Base-by-base conservation (phyloP, 352 stramenopile genomes). In the Phytophthora hibernalis region DNA sequence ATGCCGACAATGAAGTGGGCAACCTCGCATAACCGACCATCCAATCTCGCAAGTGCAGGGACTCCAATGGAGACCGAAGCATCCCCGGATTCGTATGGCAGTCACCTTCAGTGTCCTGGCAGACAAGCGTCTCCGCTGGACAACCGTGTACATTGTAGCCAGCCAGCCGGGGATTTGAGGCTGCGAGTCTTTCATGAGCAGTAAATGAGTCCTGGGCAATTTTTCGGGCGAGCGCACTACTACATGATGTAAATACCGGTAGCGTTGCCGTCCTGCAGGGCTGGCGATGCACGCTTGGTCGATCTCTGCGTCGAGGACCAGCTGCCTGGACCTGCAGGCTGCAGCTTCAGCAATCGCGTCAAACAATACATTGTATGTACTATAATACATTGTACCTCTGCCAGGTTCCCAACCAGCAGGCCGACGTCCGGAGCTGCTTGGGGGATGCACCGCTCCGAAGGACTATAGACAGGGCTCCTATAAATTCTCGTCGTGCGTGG, bases 141-240 rank as follows among this genome's bases (percentile, higher is more conserved):
- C 26, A 31, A 31, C 26, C 26, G 9, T 31, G 26, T 10, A 3
- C 26, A 31, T 31, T 33, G 33, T 56, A 55, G 55, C 55, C 55
- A 56, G 54, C 15, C 55, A 63, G 26, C 42, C 42, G 49, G 24
- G 2, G 61, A 68, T 68, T 68, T 68, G 60, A 62, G 48, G 22
- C n/a, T n/a, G n/a, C 26, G 9, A 15, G 26, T 54, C 38, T 55
- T 53, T 67, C 49, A 61, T 54, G 58, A 30, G 15, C 51, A 22
- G 16, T 33, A 22, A 63, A 31, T 40, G 21, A n/a, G n/a, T n/a
- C n/a, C n/a, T n/a, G n/a, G n/a, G n/a, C n/a, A n/a, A 68, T 47
- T 62, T 68, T 56, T 60, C 47, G 12, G n/a, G 16, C 26, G 6
- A 49, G 24, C 13, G 26, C 26, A 31, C 26, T 31, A 31, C 6